Conservation (phyloP, 495 filamentous ascomycete species). For the Peziza echinospora region DNA sequence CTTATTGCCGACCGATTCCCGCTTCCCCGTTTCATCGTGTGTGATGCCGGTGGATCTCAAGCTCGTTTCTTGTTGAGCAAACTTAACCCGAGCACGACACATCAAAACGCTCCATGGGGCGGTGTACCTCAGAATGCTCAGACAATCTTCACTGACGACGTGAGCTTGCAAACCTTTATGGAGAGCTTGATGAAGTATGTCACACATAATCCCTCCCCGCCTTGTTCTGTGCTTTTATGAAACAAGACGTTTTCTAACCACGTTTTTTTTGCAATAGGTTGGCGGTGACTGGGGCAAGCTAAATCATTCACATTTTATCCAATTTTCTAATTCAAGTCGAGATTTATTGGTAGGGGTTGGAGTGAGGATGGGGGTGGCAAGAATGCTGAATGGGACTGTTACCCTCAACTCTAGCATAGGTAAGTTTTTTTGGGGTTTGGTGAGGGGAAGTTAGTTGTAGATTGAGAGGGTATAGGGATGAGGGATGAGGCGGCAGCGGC, state of each 20-base stretch:
- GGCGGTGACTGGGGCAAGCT: background rate
- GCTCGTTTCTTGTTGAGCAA: slow-evolving; percentile 95
- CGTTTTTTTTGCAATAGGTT: background rate
- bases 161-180: slow-evolving; percentile 97
- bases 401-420: too few relatives aligned
- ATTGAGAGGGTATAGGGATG: too few relatives aligned
- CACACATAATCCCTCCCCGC: background rate
- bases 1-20: slow-evolving; percentile 95
- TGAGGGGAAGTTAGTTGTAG: too few relatives aligned
- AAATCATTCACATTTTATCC: too few relatives aligned
- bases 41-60: slow-evolving; percentile 93
- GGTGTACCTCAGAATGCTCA: slow-evolving; percentile 78
- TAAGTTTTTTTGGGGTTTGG: too few relatives aligned
- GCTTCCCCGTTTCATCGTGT: slow-evolving; percentile 93
- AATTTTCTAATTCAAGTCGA: too few relatives aligned
- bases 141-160: slow-evolving; percentile 98
- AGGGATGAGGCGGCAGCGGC: too few relatives aligned
- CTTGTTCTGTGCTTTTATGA: slow-evolving; percentile 4
- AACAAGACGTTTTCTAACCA: background rate
- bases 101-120: slow-evolving; percentile 79
- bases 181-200: slow-evolving; percentile 96
- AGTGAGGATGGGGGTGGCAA: too few relatives aligned
- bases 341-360: too few relatives aligned
- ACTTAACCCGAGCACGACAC: slow-evolving; percentile 95
- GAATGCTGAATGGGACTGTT: too few relatives aligned